Conservation (phyloP, 1,284 basidiomycete genomes). For the Ceratorhiza oryzae-sativae region DNA sequence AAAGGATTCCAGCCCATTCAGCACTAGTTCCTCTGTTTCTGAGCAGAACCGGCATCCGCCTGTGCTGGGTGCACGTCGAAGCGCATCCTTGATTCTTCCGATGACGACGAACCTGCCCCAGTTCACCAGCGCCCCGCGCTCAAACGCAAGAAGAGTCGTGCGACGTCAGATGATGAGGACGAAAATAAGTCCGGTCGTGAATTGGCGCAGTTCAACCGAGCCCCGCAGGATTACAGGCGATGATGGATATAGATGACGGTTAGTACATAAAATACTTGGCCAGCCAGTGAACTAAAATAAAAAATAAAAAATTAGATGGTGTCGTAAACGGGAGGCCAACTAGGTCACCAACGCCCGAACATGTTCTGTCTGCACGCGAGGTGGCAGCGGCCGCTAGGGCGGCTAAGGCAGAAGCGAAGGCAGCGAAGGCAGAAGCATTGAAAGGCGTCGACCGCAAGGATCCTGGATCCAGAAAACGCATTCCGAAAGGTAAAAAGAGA, state of each 20-base stretch:
- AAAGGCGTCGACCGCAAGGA: conserved; percentile 39
- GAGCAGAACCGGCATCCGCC: conserved; percentile 39
- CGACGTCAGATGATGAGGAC: conserved; percentile 22
- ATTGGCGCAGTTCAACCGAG: conserved; percentile 51
- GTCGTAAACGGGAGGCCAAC: conserved; percentile 43
- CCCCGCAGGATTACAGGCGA: conserved; percentile 58
- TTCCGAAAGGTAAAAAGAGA: conserved; percentile 71
- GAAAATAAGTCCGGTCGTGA: conserved; percentile 1
- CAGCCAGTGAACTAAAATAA: neutral
- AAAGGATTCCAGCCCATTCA: conserved; percentile 22
- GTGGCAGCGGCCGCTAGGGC: conserved; percentile 39
- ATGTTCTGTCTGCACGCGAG: conserved; percentile 40
- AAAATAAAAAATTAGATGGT: conserved; percentile 16
- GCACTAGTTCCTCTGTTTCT: conserved; percentile 46
- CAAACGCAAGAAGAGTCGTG: conserved; percentile 32
- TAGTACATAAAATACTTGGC: conserved; percentile 41
- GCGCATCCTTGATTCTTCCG: conserved; percentile 29
- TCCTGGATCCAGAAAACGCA: conserved; percentile 54
- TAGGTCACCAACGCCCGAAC: conserved; percentile 41
- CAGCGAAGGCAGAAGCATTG: conserved; percentile 30
- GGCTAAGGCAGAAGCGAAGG: conserved; percentile 42
- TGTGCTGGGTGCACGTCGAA: neutral
- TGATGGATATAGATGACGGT: conserved; percentile 83
- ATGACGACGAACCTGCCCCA: conserved; percentile 23
- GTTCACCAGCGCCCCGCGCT: neutral